Evolutionary conservation across 306 rosid species (phyloP), one percentile per base, ranked within the genome.

Genomic region (Sesbania bispinosa): DNA sequence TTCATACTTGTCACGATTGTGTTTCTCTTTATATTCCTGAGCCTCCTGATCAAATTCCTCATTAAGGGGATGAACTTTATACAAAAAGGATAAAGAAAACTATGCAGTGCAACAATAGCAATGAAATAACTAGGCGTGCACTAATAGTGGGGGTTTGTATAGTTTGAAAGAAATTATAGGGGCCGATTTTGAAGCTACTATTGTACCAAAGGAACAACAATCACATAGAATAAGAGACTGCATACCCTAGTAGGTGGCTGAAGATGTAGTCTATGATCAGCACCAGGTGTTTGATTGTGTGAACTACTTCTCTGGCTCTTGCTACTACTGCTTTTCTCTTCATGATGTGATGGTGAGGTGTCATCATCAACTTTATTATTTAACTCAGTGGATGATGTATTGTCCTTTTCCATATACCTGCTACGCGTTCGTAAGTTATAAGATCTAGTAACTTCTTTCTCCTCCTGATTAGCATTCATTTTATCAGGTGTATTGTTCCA

Each of bases 181-280:
- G 0, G 38, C 1, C 3, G 38, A 24, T 30, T 29, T 46, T 43
- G 10, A 10, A 8, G 6, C 10, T 2, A 7, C 59, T 46, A 46
- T 29, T 65, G 26, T 45, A 48, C 13, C 39, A 43, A 43, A 24
- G 43, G 26, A 63, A 52, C 24, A 52, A 39, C 33, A 63, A 30
- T 11, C 33, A 38, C 6, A 29, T 19, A 20, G 20, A 32, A 48
- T 18, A 48, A 68, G 48, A 66, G 54, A 57, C 23, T 21, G 14
- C 77, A 54, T 32, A 89, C 98, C 96, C 85, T 81, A 50, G 87
- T 67, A 69, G 86, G 76, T 65, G 79, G 77, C 50, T 80, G 87
- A 60, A 46, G 65, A 19, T 47, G 79, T 30, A 55, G 86, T 51
- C 71, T 83, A 73, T 61, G 42, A 46, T 64, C 76, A 33, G 68